phyloP scores from a whole-genome alignment of 108 stramenopile species.

The Skeletonema menzelii region DNA sequence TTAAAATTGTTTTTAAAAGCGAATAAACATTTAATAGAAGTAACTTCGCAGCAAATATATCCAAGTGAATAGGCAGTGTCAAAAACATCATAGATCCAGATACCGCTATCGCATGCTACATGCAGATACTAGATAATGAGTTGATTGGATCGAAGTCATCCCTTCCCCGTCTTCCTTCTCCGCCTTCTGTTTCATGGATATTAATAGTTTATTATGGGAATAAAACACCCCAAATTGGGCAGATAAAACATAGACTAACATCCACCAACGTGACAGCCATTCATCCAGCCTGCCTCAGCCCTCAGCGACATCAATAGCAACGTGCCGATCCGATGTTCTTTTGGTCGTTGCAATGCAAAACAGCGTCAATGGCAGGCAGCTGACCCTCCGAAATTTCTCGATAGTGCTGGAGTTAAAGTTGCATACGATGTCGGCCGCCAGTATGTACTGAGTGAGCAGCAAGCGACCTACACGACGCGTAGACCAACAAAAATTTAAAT shows the following conservation, averaged over 20 bases:
- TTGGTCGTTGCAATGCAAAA: not conserved
- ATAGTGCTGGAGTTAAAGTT: not conserved
- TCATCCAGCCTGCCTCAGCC: no score
- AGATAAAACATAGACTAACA: no score
- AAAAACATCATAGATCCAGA: no score
- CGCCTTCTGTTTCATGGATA: no score
- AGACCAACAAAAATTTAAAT: not conserved
- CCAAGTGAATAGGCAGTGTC: no score
- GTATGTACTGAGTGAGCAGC: not conserved
- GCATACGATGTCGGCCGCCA: not conserved
- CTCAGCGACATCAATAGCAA: not conserved
- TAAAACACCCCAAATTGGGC: not conserved
- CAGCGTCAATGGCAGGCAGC: not conserved
- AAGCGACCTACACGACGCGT: not conserved
- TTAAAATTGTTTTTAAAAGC: not conserved
- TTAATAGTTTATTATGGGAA: not conserved
- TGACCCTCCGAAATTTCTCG: not conserved
- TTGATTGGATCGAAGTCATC: no score
- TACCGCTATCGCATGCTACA: no score
- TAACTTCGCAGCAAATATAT: no score
- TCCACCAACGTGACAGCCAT: no score
- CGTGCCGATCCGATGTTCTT: not conserved
- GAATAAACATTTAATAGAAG: conserved; percentile 7
- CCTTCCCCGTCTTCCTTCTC: no score
- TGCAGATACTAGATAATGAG: no score